These are phyloP conservation scores for Xylaria cubensis DNA, from an alignment of 495 filamentous ascomycete genomes.

Conservation along the genomic window DNA sequence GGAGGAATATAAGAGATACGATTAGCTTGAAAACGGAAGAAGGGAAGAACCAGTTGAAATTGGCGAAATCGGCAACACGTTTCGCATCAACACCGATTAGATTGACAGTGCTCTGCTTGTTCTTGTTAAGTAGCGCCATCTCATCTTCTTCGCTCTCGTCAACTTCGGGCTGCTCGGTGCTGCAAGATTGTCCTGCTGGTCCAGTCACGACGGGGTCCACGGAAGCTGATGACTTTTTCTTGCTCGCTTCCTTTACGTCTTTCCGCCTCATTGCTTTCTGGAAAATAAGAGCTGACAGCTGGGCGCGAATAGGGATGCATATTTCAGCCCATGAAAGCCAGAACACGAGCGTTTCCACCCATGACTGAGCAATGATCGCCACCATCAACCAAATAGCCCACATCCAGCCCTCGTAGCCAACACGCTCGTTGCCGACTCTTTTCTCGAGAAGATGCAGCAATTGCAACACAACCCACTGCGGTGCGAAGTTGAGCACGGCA, in stretches of 20 bases:
- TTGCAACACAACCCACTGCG: slow-evolving; percentile 71
- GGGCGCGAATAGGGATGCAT: slow-evolving; percentile 68
- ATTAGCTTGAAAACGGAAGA: slow-evolving; percentile 65
- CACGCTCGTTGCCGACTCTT: slow-evolving; percentile 48
- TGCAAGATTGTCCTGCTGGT: slow-evolving; percentile 35
- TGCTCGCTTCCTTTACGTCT: slow-evolving; percentile 68
- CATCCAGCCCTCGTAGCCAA: slow-evolving; percentile 62
- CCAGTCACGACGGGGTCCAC: slow-evolving; percentile 35
- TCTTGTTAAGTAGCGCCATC: slow-evolving; percentile 56
- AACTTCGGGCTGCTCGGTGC: slow-evolving; percentile 32
- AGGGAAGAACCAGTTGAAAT: slow-evolving; percentile 70
- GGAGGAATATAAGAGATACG: slow-evolving; percentile 69
- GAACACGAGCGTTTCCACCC: slow-evolving; percentile 65
- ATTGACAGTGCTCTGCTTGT: slow-evolving; percentile 81
- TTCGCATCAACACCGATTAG: slow-evolving; percentile 79
- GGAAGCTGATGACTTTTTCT: slow-evolving; percentile 40
- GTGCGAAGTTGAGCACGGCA: slow-evolving; percentile 67
- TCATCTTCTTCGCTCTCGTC: slow-evolving; percentile 56
- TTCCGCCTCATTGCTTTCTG: slow-evolving; percentile 81
- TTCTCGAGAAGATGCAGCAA: slow-evolving; percentile 69
- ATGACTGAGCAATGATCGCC: slow-evolving; percentile 60
- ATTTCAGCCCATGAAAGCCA: slow-evolving; percentile 72
- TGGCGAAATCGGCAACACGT: slow-evolving; percentile 73
- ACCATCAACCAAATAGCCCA: slow-evolving; percentile 71
- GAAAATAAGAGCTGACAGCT: slow-evolving; percentile 76